Evolutionary conservation across 805 yeast genomes (phyloP).

Genomic region (Wickerhamomyces bisporus): DNA sequence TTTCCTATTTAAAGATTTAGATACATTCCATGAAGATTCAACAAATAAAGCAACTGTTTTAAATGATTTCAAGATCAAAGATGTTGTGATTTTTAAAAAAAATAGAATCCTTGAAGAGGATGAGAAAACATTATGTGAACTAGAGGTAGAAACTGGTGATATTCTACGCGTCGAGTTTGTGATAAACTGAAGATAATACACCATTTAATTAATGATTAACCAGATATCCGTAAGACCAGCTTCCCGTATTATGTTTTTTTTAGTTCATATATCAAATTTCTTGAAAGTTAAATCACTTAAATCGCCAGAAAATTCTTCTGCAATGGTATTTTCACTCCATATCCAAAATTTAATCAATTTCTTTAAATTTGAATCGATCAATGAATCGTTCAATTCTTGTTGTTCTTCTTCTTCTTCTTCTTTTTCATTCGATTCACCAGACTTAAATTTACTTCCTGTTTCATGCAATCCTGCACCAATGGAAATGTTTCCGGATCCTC

Average conservation of each 20-base stretch:
- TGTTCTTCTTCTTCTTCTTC: conserved; percentile 8
- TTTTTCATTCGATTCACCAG: background rate
- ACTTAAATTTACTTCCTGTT: too few species aligned
- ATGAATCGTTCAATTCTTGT: conserved; percentile 5
- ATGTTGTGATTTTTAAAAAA: conserved; percentile 33
- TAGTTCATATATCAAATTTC: conserved; percentile 1
- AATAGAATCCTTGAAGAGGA: conserved; percentile 29
- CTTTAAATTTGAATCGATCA: conserved; percentile 36
- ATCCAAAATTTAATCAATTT: conserved; percentile 57
- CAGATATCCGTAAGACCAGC: too few species aligned
- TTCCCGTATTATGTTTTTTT: too few species aligned
- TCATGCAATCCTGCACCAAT: too few species aligned
- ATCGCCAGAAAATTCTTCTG: background rate
- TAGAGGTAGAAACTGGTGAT: conserved; percentile 51
- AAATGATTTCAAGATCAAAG: conserved; percentile 22
- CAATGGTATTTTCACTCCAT: conserved; percentile 50
- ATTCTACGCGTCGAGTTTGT: conserved; percentile 37
- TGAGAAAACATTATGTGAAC: conserved; percentile 42
- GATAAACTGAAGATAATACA: too few species aligned
- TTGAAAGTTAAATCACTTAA: background rate
- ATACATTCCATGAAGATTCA: conserved; percentile 8
- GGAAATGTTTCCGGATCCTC: background rate
- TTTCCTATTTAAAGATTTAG: conserved; percentile 45
- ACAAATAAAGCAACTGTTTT: conserved; percentile 1
- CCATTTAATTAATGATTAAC: too few species aligned